phyloP scores from a whole-genome alignment of 495 filamentous ascomycete species.

The Penicillium steckii region DNA sequence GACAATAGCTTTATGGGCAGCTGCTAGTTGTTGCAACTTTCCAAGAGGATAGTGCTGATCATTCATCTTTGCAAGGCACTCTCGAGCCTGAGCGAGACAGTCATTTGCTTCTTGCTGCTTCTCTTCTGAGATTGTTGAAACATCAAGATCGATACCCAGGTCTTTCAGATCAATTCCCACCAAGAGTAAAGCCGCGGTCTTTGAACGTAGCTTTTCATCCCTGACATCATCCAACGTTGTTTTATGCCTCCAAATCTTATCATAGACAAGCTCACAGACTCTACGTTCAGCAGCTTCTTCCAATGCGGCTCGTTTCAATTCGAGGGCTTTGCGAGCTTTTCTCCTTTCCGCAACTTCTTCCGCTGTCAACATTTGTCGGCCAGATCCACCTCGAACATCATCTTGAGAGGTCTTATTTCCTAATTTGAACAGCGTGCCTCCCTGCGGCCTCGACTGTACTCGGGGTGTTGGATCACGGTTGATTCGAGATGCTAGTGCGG shows the following conservation, averaged over 20 bases:
- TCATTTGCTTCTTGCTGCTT: slow-evolving; percentile 70
- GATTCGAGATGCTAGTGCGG: slow-evolving; percentile 71
- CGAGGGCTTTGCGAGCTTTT: slow-evolving; percentile 71
- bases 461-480: slow-evolving; percentile 60
- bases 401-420: slow-evolving; percentile 26
- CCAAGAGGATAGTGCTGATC: slow-evolving; percentile 82
- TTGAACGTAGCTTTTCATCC: slow-evolving; percentile 92
- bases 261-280: slow-evolving; percentile 84
- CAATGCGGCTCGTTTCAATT: slow-evolving; percentile 69
- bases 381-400: slow-evolving; percentile 33
- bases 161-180: slow-evolving; percentile 88
- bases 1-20: slow-evolving; percentile 90
- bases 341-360: slow-evolving; percentile 78
- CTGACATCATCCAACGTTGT: slow-evolving; percentile 92
- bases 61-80: slow-evolving; percentile 78
- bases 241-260: slow-evolving; percentile 84
- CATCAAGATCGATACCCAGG: slow-evolving; percentile 73
- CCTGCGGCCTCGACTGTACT: slow-evolving; percentile 30
- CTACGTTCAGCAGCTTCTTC: slow-evolving; percentile 92
- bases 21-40: slow-evolving; percentile 86
- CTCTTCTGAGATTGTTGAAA: slow-evolving; percentile 48
- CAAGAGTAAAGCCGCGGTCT: slow-evolving; percentile 85
- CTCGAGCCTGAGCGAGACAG: slow-evolving; percentile 70
- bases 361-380: slow-evolving; percentile 90
- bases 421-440: slow-evolving; percentile 22